phyloP scores from a whole-genome alignment of 2,329 filamentous ascomycete genomes.

The Cladosporium sp. region DNA sequence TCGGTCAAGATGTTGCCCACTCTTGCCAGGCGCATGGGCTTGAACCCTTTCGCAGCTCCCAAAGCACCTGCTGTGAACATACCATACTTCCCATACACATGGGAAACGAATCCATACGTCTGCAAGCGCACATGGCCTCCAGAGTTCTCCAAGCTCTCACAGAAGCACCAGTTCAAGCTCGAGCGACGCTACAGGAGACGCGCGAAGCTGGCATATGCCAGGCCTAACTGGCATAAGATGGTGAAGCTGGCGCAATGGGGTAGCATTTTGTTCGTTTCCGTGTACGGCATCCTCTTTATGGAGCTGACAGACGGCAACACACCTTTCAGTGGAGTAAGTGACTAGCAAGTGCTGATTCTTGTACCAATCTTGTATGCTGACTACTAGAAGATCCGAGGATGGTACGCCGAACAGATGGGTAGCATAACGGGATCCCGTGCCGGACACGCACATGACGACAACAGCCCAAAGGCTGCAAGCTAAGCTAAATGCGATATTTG shows the following conservation, averaged over 20 bases:
- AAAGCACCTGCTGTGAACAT: constrained; percentile 5
- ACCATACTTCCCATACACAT: constrained; percentile 28
- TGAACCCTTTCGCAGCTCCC: constrained; percentile 12
- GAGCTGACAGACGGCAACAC: constrained; percentile 34
- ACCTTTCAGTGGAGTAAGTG: constrained; percentile 9
- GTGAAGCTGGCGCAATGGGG: constrained; percentile 62
- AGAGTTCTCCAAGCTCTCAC: constrained; percentile 64
- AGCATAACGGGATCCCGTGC: neutral
- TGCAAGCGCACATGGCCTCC: constrained; percentile 75
- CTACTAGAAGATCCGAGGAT: constrained; percentile 14
- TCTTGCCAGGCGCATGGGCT: neutral
- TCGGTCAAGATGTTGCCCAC: constrained; percentile 9
- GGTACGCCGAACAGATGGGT: constrained; percentile 16
- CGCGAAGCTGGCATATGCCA: constrained; percentile 56
- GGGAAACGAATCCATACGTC: constrained; percentile 56
- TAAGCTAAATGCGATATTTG: neutral
- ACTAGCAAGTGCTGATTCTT: neutral
- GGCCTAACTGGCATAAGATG: constrained; percentile 62
- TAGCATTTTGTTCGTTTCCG: constrained; percentile 51
- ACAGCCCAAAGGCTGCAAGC: constrained; percentile 14
- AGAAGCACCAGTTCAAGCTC: constrained; percentile 70
- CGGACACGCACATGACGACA: constrained; percentile 7
- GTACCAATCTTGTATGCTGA: constrained; percentile 7
- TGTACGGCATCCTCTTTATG: constrained; percentile 60
- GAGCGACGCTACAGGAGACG: constrained; percentile 75